Evolutionary conservation across 345 rosid genomes (phyloP).

Genomic region (Syzygium aromaticum): DNA sequence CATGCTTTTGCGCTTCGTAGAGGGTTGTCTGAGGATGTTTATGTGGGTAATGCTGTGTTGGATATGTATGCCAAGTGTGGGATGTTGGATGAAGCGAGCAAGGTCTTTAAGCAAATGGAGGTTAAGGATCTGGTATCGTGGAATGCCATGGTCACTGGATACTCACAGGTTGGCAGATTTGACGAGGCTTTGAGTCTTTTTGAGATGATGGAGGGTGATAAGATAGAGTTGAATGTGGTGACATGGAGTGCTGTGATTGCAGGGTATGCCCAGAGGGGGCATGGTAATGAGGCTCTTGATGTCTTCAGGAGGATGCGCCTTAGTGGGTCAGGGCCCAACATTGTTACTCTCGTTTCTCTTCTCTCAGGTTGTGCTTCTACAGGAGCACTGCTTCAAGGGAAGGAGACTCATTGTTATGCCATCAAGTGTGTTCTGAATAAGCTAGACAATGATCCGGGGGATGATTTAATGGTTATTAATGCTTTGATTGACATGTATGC

Average conservation of each 20-base stretch:
- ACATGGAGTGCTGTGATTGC: constrained; percentile 89
- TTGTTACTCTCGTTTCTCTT: constrained; percentile 62
- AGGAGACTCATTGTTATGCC: constrained; percentile 64
- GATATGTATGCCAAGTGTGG: constrained; percentile 85
- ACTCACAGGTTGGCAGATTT: constrained; percentile 60
- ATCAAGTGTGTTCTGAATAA: constrained; percentile 42
- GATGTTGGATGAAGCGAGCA: constrained; percentile 51
- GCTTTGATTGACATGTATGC: constrained; percentile 78
- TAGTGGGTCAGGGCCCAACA: constrained; percentile 46
- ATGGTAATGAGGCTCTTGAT: constrained; percentile 55
- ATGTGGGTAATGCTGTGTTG: constrained; percentile 63
- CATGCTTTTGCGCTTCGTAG: constrained; percentile 48
- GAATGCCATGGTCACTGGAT: constrained; percentile 85
- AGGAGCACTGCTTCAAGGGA: constrained; percentile 60
- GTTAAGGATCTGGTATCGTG: constrained; percentile 78
- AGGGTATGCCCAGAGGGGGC: constrained; percentile 71
- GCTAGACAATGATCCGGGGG: constrained; percentile 21
- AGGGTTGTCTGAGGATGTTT: constrained; percentile 46
- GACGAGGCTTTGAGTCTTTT: constrained; percentile 52
- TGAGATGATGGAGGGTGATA: constrained; percentile 53
- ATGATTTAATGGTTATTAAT: constrained; percentile 48
- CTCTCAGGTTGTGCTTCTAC: constrained; percentile 82
- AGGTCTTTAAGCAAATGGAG: constrained; percentile 44
- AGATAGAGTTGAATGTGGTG: constrained; percentile 58
- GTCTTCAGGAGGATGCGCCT: constrained; percentile 63